phyloP scores from a whole-genome alignment of 768 basidiomycete genomes.

The Fomitopsis pulvina region DNA sequence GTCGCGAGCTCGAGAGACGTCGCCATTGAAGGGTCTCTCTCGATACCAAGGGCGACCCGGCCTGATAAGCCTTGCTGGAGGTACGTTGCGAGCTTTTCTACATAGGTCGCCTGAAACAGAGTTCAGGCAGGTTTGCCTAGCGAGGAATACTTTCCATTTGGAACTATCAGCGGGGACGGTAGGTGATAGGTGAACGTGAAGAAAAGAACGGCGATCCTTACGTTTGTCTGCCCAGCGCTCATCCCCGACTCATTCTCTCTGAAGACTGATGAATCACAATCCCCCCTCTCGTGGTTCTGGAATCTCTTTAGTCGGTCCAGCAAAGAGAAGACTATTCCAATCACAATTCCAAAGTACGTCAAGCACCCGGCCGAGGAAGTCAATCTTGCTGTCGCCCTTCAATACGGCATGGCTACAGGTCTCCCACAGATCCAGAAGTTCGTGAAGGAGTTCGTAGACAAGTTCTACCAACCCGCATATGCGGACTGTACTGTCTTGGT shows the following conservation, averaged over 20 bases:
- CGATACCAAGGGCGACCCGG: constrained; percentile 51
- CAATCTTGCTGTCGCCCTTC: constrained; percentile 59
- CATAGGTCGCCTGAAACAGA: background rate
- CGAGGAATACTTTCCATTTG: constrained; percentile 67
- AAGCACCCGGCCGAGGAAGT: constrained; percentile 35
- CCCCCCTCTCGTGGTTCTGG: constrained; percentile 52
- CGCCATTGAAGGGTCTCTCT: constrained; percentile 60
- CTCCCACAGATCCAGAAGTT: constrained; percentile 50
- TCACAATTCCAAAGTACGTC: constrained; percentile 60
- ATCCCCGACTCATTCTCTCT: constrained; percentile 44
- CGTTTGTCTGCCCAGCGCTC: constrained; percentile 24
- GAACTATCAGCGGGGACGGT: constrained; percentile 48
- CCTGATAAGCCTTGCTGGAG: constrained; percentile 61
- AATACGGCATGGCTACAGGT: constrained; percentile 56
- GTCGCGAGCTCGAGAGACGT: constrained; percentile 39
- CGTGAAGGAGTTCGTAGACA: constrained; percentile 48
- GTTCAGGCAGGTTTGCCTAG: constrained; percentile 47
- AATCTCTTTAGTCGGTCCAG: constrained; percentile 35
- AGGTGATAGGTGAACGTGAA: constrained; percentile 2
- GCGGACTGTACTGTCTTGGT: constrained; percentile 49
- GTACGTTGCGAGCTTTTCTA: constrained; percentile 27
- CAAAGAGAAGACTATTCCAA: constrained; percentile 38
- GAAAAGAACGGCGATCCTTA: background rate
- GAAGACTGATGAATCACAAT: constrained; percentile 15
- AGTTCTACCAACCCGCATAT: constrained; percentile 54